Percentiles rank a stretch among this genome's conserved stretches.
Evolutionary conservation across 2,329 filamentous ascomycete genomes (phyloP).

Genomic region (Aspergillaceae sp.): DNA sequence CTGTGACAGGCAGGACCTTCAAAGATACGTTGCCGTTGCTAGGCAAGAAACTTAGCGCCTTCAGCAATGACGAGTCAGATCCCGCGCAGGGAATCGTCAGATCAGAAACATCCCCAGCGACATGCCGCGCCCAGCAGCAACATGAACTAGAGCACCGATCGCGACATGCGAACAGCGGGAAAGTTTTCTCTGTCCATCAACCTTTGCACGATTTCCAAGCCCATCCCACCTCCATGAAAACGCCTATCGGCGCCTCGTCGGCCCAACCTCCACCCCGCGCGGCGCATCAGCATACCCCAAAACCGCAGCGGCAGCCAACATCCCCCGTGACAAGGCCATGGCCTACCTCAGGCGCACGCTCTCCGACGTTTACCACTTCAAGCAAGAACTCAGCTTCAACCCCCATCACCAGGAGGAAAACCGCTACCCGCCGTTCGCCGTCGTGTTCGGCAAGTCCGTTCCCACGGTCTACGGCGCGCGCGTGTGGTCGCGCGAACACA

Average conservation of each 20-base stretch:
- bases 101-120: neutral
- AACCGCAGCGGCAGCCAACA: slow-evolving; percentile 34
- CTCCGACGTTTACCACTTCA: slow-evolving; percentile 63
- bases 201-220: slow-evolving; percentile 6
- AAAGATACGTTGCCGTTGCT: slow-evolving; percentile 32
- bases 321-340: slow-evolving; percentile 47
- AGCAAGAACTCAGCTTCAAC: slow-evolving; percentile 59
- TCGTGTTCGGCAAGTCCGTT: slow-evolving; percentile 79
- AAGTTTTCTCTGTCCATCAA: neutral
- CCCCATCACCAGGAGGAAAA: slow-evolving; percentile 56
- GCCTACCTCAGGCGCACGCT: slow-evolving; percentile 70
- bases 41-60: slow-evolving; percentile 30
- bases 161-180: neutral
- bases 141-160: neutral
- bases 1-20: slow-evolving; percentile 32
- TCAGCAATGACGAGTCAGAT: slow-evolving; percentile 1
- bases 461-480: slow-evolving; percentile 78
- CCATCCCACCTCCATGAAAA: slow-evolving; percentile 10
- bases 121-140: neutral
- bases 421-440: slow-evolving; percentile 67
- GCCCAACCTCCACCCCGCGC: slow-evolving; percentile 17
- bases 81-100: neutral
- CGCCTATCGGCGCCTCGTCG: slow-evolving; percentile 25
- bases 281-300: slow-evolving; percentile 12
- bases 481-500: slow-evolving; percentile 63